Evolutionary conservation across 2,329 filamentous ascomycete genomes (phyloP).

Genomic region (Chrysosporium keratinophilum): DNA sequence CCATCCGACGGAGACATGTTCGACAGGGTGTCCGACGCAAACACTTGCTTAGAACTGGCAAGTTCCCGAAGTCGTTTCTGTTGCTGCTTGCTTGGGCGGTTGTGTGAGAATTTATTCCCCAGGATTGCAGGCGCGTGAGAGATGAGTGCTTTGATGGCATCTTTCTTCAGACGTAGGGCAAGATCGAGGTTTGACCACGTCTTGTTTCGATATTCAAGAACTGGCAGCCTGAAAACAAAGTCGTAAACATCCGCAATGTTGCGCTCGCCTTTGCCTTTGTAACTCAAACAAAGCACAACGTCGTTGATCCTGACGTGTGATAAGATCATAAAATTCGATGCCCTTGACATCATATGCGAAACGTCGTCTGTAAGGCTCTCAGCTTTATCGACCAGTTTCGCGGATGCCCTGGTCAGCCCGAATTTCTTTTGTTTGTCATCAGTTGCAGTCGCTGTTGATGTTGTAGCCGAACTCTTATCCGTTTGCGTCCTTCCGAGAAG

Average conservation of each 20-base stretch:
- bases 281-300: conserved; percentile 88
- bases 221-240: conserved; percentile 90
- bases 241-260: conserved; percentile 96
- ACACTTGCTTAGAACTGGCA: conserved; percentile 63
- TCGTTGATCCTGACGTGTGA: conserved; percentile 90
- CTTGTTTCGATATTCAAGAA: conserved; percentile 94
- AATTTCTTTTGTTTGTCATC: conserved; percentile 42
- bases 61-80: conserved; percentile 71
- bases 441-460: conserved; percentile 23
- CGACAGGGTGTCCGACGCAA: conserved; percentile 31
- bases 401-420: conserved; percentile 35
- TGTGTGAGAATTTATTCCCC: conserved; percentile 89
- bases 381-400: conserved; percentile 45
- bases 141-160: conserved; percentile 85
- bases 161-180: conserved; percentile 83
- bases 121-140: conserved; percentile 94
- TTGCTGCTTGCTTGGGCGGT: conserved; percentile 70
- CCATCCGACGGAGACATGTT: conserved; percentile 20
- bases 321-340: conserved; percentile 95
- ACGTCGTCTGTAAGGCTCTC: conserved; percentile 73
- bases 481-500: conserved; percentile 28
- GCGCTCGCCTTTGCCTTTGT: conserved; percentile 90
- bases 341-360: conserved; percentile 90
- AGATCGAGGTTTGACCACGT: conserved; percentile 98
- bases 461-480: conserved; percentile 27